These are phyloP conservation scores for Mangifera indica DNA, from an alignment of 345 rosid genomes.

Conservation along the genomic window DNA sequence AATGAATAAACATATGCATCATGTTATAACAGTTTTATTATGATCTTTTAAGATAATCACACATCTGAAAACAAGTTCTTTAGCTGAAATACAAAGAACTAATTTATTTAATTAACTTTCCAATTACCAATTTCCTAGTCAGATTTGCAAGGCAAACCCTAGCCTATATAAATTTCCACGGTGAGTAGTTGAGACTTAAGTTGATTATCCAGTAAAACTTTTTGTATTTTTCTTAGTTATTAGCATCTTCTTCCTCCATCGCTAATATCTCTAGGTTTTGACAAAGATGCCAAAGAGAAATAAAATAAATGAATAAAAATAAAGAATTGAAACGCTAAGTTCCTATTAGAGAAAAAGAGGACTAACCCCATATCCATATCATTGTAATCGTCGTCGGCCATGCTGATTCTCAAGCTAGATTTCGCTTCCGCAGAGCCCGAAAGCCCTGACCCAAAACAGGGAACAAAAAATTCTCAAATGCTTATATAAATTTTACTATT, in stretches of 20 bases:
- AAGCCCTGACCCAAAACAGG: not conserved
- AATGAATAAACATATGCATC: not conserved
- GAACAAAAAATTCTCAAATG: not conserved
- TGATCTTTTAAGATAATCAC: not conserved
- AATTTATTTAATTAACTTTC: too few relatives aligned
- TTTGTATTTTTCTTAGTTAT: too few relatives aligned
- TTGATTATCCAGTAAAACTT: too few relatives aligned
- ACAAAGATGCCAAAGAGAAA: not conserved
- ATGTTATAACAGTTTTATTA: too few relatives aligned
- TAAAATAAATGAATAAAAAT: not conserved
- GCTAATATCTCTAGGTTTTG: too few relatives aligned
- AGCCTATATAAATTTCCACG: too few relatives aligned
- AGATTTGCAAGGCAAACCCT: too few relatives aligned
- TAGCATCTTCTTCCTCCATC: too few relatives aligned
- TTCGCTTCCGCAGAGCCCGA: not conserved
- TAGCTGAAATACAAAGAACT: not conserved
- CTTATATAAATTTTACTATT: too few relatives aligned
- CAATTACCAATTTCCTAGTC: too few relatives aligned
- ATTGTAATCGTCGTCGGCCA: conserved; percentile 82
- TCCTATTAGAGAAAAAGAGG: not conserved
- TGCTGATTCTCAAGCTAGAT: conserved; percentile 20
- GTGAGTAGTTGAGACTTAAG: too few relatives aligned
- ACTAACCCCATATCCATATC: conserved; percentile 61
- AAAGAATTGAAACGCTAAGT: not conserved
- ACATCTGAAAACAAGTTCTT: not conserved